Evolutionary conservation across 192 early-diverging fungal species (phyloP), one percentile per base, ranked within the genome.

Genomic region (Umbelopsis sp.): DNA sequence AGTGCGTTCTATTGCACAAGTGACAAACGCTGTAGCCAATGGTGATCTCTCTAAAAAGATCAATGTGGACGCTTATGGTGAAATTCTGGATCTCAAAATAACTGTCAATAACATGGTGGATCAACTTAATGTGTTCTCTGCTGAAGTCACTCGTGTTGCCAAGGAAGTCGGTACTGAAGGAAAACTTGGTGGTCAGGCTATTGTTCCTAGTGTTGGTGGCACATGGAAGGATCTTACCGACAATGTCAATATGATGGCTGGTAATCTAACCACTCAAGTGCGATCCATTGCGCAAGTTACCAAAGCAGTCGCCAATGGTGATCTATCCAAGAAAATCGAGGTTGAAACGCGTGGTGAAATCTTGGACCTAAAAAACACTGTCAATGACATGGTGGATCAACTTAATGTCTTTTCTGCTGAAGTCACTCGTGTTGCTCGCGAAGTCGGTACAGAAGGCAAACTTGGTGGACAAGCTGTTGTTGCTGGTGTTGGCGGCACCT

Each of bases 311-410:
- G 79, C 86, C n/a, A 77, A 74, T 17, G 87, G 86, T 36, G 85
- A 88, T 74, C 83, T 85, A 47, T 84, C 83, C 34, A 76, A 80
- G n/a, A 78, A 86, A 74, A 89, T 91, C 67, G 85, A 84, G 26
- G 75, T 89, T 24, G 83, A 87, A 26, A 83, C 84, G 0, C 78
- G 81, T 72, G 90, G 90, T 45, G 90, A 91, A 71, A 91, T 91
- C 81, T 82, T 82, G 31, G 88, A 90, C 51, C 83, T 93, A 66
- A 91, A 91, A 78, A 87, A 84, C 71, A 88, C 87, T 80, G 91
- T 94, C 69, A 93, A 94, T 78, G 81, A 91, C 66, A 94, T 94
- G 91, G 90, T 93, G 36, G 85, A 89, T 65, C 86, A 89, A 59
- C 25, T 89, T 0, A 78, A 76, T 47, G 78, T 79, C 12, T 89